Percentiles rank a stretch among this genome's conserved stretches.
phyloP scores from a whole-genome alignment of 1,284 basidiomycete species.

The Lentinula novae-zelandiae region DNA sequence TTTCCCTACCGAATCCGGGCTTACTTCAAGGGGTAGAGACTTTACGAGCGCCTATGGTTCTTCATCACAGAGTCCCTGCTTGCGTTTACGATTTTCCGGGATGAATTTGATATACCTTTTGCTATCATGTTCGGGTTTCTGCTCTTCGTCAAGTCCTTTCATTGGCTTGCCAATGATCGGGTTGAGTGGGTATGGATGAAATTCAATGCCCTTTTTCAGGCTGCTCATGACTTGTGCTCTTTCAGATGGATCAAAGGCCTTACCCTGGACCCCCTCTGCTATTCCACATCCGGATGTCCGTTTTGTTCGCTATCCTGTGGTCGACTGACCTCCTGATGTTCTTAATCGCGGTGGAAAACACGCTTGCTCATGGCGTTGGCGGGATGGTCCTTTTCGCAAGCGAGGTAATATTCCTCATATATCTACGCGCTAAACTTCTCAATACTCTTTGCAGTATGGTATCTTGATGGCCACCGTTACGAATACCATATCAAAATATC shows the following conservation, averaged over 20 bases:
- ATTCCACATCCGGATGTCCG: slow-evolving; percentile 84
- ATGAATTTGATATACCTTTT: slow-evolving; percentile 91
- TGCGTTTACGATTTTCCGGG: slow-evolving; percentile 95
- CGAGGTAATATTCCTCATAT: slow-evolving; percentile 53
- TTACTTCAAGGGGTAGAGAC: slow-evolving; percentile 49
- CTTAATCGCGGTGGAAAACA: slow-evolving; percentile 73
- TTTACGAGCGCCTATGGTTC: slow-evolving; percentile 96
- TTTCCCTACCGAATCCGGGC: slow-evolving; percentile 3
- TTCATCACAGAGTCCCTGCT: slow-evolving; percentile 95
- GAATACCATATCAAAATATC: slow-evolving; percentile 82
- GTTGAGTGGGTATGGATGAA: slow-evolving; percentile 81
- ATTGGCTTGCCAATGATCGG: slow-evolving; percentile 93
- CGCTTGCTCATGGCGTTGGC: slow-evolving; percentile 76
- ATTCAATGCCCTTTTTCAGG: slow-evolving; percentile 5
- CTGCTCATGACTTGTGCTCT: slow-evolving; percentile 1
- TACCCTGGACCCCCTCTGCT: slow-evolving; percentile 78
- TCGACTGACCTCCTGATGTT: slow-evolving; percentile 72
- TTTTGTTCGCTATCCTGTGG: slow-evolving; percentile 70
- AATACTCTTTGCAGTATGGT: slow-evolving; percentile 61
- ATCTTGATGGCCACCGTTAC: slow-evolving; percentile 83
- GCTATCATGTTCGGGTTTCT: slow-evolving; percentile 90
- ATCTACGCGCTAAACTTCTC: slow-evolving; percentile 2
- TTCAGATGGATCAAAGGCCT: slow-evolving; percentile 93
- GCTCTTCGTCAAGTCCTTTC: slow-evolving; percentile 95
- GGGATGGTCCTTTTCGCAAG: slow-evolving; percentile 94